Conservation (phyloP, 208 protist species). For the Herpetomonas tarakana region DNA sequence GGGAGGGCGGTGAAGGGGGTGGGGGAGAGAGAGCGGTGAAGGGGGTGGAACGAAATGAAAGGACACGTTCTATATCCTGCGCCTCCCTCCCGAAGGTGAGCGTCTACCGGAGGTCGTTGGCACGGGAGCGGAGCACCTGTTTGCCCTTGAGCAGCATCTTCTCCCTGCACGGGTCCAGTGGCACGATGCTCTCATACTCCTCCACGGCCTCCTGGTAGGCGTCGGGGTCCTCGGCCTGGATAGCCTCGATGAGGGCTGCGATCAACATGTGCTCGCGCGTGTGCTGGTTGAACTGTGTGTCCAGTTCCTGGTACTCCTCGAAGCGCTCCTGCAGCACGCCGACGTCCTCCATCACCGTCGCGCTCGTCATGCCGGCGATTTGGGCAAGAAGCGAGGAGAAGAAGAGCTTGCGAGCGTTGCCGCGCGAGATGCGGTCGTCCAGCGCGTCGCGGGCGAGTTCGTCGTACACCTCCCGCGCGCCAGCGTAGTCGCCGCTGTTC, state of each 20-base stretch:
- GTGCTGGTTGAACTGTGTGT: constrained; percentile 82
- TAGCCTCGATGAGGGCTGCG: constrained; percentile 67
- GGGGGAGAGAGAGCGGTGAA: too few relatives aligned
- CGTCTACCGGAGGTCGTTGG: constrained; percentile 52
- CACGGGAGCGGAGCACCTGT: constrained; percentile 44
- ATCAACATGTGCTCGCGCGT: constrained; percentile 89
- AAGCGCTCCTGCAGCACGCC: constrained; percentile 75
- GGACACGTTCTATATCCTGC: too few relatives aligned
- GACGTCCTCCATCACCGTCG: constrained; percentile 56
- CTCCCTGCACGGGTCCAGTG: constrained; percentile 57
- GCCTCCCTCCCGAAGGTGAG: too few relatives aligned
- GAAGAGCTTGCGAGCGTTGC: constrained; percentile 72
- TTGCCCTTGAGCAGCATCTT: constrained; percentile 76
- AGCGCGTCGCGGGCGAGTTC: constrained; percentile 64
- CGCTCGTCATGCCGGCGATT: constrained; percentile 60
- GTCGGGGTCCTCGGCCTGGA: constrained; percentile 50
- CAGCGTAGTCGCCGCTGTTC: constrained; percentile 56
- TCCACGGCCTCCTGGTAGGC: constrained; percentile 66
- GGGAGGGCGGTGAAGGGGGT: too few relatives aligned
- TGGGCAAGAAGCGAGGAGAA: constrained; percentile 77
- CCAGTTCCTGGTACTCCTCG: constrained; percentile 77
- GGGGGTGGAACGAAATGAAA: too few relatives aligned
- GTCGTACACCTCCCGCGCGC: constrained; percentile 66
- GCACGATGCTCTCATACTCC: constrained; percentile 80
- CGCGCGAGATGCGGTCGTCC: constrained; percentile 66